phyloP scores from a whole-genome alignment of 2,329 filamentous ascomycete species.

The Trichophyton simii region DNA sequence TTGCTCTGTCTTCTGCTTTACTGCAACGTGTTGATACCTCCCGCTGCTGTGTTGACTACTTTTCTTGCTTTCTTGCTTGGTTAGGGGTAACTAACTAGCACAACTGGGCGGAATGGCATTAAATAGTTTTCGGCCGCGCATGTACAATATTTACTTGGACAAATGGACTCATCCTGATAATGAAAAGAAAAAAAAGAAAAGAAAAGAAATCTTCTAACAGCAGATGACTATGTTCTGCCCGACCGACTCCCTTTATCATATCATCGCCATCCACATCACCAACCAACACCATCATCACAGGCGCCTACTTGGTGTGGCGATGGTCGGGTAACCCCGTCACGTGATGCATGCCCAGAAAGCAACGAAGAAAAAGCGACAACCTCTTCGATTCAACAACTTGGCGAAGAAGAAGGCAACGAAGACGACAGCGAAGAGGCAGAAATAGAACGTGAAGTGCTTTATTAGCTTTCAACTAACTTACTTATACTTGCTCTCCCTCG shows the following conservation, averaged over 20 bases:
- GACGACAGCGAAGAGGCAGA: neutral
- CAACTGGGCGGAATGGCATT: neutral
- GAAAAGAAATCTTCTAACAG: too few species aligned
- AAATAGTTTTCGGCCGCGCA: neutral
- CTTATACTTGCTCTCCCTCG: neutral
- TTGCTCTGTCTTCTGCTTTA: neutral
- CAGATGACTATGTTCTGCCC: neutral
- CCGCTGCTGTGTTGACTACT: neutral
- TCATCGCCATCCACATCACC: too few species aligned
- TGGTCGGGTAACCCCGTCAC: too few species aligned
- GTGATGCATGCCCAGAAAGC: too few species aligned
- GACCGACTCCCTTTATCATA: neutral
- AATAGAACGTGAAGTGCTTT: neutral
- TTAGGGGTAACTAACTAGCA: neutral
- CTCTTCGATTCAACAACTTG: neutral
- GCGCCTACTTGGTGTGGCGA: too few species aligned
- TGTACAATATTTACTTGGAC: slow-evolving; percentile 4
- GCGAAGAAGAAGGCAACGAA: too few species aligned
- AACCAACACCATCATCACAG: too few species aligned
- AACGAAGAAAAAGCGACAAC: neutral
- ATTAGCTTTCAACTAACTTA: neutral
- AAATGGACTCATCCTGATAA: neutral
- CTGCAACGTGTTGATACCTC: neutral
- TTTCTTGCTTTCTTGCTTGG: neutral
- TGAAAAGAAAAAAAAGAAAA: too few species aligned